Percentiles rank a stretch among this genome's conserved stretches.
phyloP scores from a whole-genome alignment of 2,329 filamentous ascomycete genomes.

The Cryphonectria japonica region DNA sequence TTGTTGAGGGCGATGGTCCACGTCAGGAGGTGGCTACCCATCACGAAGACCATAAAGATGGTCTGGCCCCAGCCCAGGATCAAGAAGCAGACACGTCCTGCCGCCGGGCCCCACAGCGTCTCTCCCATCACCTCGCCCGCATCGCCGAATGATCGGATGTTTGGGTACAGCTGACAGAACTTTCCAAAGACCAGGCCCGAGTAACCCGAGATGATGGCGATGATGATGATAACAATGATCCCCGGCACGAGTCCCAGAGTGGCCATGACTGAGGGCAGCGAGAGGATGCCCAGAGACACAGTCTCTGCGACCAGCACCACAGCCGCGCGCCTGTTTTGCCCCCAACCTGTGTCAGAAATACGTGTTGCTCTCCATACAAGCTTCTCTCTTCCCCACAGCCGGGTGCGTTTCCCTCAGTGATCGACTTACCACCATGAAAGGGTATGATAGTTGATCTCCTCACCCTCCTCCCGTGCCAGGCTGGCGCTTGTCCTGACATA shows the following conservation, averaged over 20 bases:
- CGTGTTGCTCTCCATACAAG: neutral
- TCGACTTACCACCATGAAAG: constrained; percentile 28
- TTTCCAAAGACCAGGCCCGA: constrained; percentile 61
- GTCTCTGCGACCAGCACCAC: constrained; percentile 50
- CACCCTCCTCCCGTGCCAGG: constrained; percentile 26
- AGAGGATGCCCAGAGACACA: constrained; percentile 61
- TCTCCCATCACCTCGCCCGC: constrained; percentile 61
- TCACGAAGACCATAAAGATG: constrained; percentile 68
- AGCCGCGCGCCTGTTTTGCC: constrained; percentile 45
- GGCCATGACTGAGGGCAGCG: constrained; percentile 75
- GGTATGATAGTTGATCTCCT: constrained; percentile 26
- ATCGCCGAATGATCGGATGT: constrained; percentile 69
- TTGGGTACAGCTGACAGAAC: constrained; percentile 72
- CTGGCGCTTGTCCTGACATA: constrained; percentile 22
- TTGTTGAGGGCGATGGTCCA: constrained; percentile 70
- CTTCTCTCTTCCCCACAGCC: too few species aligned
- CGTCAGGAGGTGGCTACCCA: constrained; percentile 70
- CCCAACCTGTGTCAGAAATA: neutral
- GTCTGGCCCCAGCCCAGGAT: constrained; percentile 63
- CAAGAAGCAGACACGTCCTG: constrained; percentile 60
- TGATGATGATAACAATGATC: constrained; percentile 71
- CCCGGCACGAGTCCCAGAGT: constrained; percentile 73
- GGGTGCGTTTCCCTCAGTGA: too few species aligned
- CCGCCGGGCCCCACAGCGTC: constrained; percentile 39
- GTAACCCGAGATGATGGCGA: constrained; percentile 69